Evolutionary conservation across 225 moss, liverwort and hornwort genomes (phyloP).

Genomic region (Ulota crispa): DNA sequence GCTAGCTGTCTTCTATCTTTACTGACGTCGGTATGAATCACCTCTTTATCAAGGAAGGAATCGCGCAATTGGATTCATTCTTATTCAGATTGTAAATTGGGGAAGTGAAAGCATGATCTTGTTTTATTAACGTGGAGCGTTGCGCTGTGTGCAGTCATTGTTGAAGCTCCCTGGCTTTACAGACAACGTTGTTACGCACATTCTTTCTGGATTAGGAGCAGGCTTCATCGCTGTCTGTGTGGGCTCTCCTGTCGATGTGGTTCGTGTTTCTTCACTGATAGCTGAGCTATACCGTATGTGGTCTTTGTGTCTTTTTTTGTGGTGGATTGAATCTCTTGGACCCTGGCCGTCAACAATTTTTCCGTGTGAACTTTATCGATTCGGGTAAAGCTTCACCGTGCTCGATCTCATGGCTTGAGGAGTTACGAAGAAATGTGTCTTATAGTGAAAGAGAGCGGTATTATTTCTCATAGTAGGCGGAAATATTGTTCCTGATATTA

Average conservation of each 20-base stretch:
- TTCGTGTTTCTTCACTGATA: slow-evolving; percentile 36
- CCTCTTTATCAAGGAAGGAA: neutral
- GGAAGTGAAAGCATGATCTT: neutral
- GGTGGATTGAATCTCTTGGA: neutral
- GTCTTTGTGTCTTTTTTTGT: neutral
- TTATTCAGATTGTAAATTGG: neutral
- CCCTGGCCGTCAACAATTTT: neutral
- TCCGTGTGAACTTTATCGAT: neutral
- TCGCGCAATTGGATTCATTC: neutral
- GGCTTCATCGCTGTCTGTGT: slow-evolving; percentile 91
- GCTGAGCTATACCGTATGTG: neutral
- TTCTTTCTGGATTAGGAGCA: slow-evolving; percentile 84
- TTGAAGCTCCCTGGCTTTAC: slow-evolving; percentile 87
- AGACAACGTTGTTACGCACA: slow-evolving; percentile 84
- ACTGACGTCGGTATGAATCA: neutral
- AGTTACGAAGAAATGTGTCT: neutral
- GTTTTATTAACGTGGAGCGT: neutral
- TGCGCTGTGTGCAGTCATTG: slow-evolving; percentile 60
- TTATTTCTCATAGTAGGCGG: neutral
- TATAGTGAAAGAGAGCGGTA: neutral
- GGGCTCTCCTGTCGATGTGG: slow-evolving; percentile 95
- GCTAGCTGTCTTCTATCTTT: neutral
- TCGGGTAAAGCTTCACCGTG: slow-evolving; percentile 17
- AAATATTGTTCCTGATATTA: slow-evolving; percentile 4
- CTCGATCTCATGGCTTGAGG: neutral